Base-by-base conservation (phyloP, 108 stramenopile genomes). In the Pseudonitzschia multiseries region DNA sequence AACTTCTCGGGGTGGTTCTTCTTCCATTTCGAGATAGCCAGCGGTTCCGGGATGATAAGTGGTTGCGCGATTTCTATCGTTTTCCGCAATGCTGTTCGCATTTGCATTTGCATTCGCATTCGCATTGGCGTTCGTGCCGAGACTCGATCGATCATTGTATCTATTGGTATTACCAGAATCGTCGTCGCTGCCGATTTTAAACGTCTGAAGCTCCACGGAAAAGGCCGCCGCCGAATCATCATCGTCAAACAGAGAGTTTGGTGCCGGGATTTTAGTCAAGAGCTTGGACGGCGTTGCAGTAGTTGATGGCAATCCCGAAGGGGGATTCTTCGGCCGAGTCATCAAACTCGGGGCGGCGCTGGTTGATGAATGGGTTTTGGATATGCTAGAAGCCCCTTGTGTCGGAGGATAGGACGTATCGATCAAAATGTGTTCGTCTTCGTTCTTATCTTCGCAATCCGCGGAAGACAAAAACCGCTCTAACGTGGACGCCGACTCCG, bases 1-100 rank as follows among this genome's bases (percentile, higher is more conserved):
- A 52, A n/a, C 43, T n/a, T 59, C 27, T 52, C 76, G 42, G 21
- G 80, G 77, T n/a, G 79, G 79, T 53, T 81, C 83, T 64, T 80
- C 80, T 70, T 84, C 84, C 72, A 84, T 84, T 66, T 84, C 84
- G 42, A 84, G 74, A 40, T 74, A 79, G 17, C 79, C 79, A 21
- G 79, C 79, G n/a, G 54, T 69, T 52, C 79, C 79, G 24, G 79
- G 79, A 13, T 42, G 21, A n/a, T 41, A 9, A 33, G 42, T 50
- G 24, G 9, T 67, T 14, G 66, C 21, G 13, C 8, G 46, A 27
- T 21, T 41, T 18, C 0, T 40, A 40, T 41, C 64, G 29, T 31
- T 31, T 3, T 59, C 13, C 17, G 46, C 46, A 62, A n/a, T 62
- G 12, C 17, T 40, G 18, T 62, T 40, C 2, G 14, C 36, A 33